Base-by-base conservation (phyloP, 169 alveolate genomes). In the Cryptosporidium canis region DNA sequence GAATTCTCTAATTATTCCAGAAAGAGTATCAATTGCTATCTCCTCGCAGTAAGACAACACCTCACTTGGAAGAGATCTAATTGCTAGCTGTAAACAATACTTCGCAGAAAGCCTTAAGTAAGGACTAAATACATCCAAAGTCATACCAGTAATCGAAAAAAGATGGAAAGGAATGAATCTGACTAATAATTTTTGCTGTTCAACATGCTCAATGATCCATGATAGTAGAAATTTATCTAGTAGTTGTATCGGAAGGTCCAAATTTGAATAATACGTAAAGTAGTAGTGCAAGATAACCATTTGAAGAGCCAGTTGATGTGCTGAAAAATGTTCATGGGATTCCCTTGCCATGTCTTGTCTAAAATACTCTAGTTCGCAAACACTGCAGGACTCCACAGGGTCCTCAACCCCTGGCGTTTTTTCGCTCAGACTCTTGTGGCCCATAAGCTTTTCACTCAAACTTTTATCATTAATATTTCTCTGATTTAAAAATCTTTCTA, bases 101-200 rank as follows among this genome's bases (percentile, higher is more conserved):
- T 61, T 77, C 9, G 87, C 87, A 21, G 87, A 77, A 14, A 66
- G 51, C 47, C 87, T 77, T 16, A 77, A 24, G 37, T 77, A 77
- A n/a, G 87, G 87, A 58, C 61, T 77, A 61, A 58, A 77, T 41
- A 77, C 55, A 58, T 77, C 87, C 16, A 77, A 44, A 31, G 87
- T 77, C 72, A 77, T 77, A 58, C 87, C 45, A 7, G 87, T 77
- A 11, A 77, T 77, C 18, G 87, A 58, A 77, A 77, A 63, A 11
- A 77, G 71, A 21, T 77, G 71, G 45, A 63, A 77, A 3, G 87
- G 87, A n/a, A 77, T 77, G 16, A 77, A 77, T 77, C 87, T 77
- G 31, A 39, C 31, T 31, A 61, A 33, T 9, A 58, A 27, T 41
- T 31, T 35, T 41, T 61, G 35, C 61, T 61, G 70, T 33, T 63